Percentiles rank a stretch among this genome's conserved stretches.
Conservation (phyloP, 441 rosid species). For the Theobroma grandiflorum region DNA sequence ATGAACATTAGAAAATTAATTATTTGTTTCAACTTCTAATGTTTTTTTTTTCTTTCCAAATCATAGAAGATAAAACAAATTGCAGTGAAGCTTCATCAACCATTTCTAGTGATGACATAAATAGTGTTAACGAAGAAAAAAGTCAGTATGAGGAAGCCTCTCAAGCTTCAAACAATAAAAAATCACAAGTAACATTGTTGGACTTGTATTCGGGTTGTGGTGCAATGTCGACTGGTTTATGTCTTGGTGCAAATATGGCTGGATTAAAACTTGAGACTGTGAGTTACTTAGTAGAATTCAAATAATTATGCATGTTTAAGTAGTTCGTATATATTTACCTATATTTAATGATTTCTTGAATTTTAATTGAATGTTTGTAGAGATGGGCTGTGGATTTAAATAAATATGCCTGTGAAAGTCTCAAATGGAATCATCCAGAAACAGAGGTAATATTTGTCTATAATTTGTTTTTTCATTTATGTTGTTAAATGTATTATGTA, state of each 20-base stretch:
- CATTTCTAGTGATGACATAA: slow-evolving; percentile 53
- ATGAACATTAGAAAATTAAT: not conserved
- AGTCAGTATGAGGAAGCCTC: slow-evolving; percentile 34
- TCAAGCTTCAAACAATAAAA: slow-evolving; percentile 16
- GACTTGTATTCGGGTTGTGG: slow-evolving; percentile 92
- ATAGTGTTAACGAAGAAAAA: slow-evolving; percentile 18
- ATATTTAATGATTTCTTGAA: not conserved
- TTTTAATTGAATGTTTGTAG: slow-evolving; percentile 38
- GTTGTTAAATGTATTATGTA: not conserved
- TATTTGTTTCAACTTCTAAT: not conserved
- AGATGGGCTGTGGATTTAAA: slow-evolving; percentile 85
- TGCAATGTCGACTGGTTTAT: slow-evolving; percentile 86
- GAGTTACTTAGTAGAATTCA: slow-evolving; percentile 23
- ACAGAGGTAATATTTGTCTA: slow-evolving; percentile 50
- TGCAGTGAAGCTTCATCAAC: slow-evolving; percentile 55
- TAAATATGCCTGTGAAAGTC: slow-evolving; percentile 60
- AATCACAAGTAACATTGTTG: slow-evolving; percentile 45
- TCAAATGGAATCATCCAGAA: slow-evolving; percentile 67
- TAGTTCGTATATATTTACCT: not conserved
- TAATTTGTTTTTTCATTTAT: no score
- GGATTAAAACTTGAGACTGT: slow-evolving; percentile 70
- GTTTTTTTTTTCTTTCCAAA: not conserved
- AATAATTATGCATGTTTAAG: not conserved
- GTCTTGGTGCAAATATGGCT: slow-evolving; percentile 69
- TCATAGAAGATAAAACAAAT: slow-evolving; percentile 37